Evolutionary conservation across 2,329 filamentous ascomycete species (phyloP), one percentile per base, ranked within the genome.

Genomic region (Colletotrichum brevisporum): DNA sequence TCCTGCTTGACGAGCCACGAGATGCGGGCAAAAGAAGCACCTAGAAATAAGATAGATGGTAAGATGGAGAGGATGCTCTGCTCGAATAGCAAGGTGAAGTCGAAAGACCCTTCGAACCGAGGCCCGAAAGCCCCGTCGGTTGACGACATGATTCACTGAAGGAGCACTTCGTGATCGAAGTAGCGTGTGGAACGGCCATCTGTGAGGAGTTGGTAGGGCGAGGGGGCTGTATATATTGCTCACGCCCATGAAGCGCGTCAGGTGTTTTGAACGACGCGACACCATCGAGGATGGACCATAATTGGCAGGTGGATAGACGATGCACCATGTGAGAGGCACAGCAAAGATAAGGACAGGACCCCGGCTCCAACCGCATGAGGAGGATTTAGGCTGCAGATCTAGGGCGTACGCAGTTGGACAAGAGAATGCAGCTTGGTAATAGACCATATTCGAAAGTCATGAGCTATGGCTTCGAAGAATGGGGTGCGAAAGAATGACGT

Each of bases 21-120:
- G 1, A 75, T 27, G 13, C 75, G 62, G 1, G 71, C 24, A 1
- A 71, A 72, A 0, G 61, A 71, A 3, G 73, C 13, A 45, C 75
- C 26, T 5, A 77, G 53, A 24, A 77, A 77, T 5, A 74, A 1
- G 10, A 59, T 54, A 3, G 73, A 69, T 0, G 75, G 75, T 1
- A 77, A 58, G 5, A 77, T 57, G 8, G 75, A 77, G 4, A 77
- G 26, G 6, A 77, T 73, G 57, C 72, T 75, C 48, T 77, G 74
- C 15, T 77, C 76, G 51, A 77, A 77, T 16, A 76, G 72, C 12
- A 77, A 63, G 0, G 76, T 77, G 10, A 77, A 77, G 45, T 77
- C 76, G 6, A 77, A 76, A 21, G 65, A 26, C 1, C 72, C 75
- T 2, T 24, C 24, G 24, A 73, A 18, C 16, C 66, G 66, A 16